Evolutionary conservation across 2,329 filamentous ascomycete species (phyloP).

Genomic region (Penicillium brasilianum): DNA sequence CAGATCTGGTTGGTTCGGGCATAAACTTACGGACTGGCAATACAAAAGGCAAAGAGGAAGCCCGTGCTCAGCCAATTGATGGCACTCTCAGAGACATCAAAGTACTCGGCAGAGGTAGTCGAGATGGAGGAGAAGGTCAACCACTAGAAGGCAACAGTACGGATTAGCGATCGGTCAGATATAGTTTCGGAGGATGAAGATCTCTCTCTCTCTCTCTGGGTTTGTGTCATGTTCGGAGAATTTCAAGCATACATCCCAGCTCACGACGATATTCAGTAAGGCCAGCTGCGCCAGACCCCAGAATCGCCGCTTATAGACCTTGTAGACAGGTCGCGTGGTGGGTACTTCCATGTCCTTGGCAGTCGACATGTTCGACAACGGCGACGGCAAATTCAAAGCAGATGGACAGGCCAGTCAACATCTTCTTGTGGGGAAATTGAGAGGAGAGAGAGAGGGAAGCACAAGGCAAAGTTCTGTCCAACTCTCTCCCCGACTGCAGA

Average conservation of each 20-base stretch:
- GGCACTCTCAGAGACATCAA: conserved; percentile 71
- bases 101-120: conserved; percentile 74
- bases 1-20: neutral
- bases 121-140: conserved; percentile 88
- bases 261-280: conserved; percentile 88
- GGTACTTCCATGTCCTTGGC: conserved; percentile 20
- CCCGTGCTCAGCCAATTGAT: conserved; percentile 94
- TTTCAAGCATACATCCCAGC: conserved; percentile 78
- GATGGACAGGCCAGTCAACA: neutral
- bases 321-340: conserved; percentile 45
- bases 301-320: conserved; percentile 83
- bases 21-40: conserved; percentile 65
- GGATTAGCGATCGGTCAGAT: neutral
- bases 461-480: neutral
- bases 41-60: conserved; percentile 83
- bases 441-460: neutral
- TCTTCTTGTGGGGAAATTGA: neutral
- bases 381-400: conserved; percentile 7
- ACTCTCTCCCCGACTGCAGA: neutral
- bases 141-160: conserved; percentile 64
- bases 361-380: conserved; percentile 8
- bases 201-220: too few species aligned
- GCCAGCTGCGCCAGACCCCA: conserved; percentile 84
- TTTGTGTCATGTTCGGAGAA: neutral
- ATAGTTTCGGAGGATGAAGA: neutral